Base-by-base conservation (phyloP, 2,329 filamentous ascomycete species). In the Alternaria burnsii region DNA sequence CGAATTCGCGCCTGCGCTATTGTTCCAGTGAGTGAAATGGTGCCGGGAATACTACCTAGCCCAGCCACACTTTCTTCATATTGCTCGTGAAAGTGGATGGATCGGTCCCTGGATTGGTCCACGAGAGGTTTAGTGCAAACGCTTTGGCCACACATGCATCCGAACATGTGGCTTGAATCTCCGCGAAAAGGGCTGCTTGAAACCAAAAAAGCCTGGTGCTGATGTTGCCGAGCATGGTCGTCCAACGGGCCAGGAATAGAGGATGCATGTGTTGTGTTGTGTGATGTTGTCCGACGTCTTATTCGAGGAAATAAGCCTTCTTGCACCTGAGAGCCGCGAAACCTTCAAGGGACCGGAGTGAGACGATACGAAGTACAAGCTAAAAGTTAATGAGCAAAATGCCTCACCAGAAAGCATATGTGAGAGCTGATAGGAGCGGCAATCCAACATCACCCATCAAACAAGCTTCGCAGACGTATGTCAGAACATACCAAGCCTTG, bases 381-480 rank as follows among this genome's bases (percentile, higher is more conserved):
- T 50, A 4, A 16, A 28, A n/a, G 20, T 38, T 24, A 42, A 18
- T 28, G 34, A 30, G 34, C 28, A 28, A 44, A 47, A 32, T 7
- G 9, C 14, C 24, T n/a, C 32, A 12, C 9, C 7, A 18, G 16
- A n/a, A 52, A 34, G n/a, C 18, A 8, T 22, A 11, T 22, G n/a
- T 32, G n/a, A 42, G 18, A 34, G 18, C 34, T 26, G 42, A 51
- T 18, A 32, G 28, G 30, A 36, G 40, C 30, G 18, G 20, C 41
- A 8, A 26, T 22, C 16, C 26, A 20, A 7, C 26, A 32, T 18
- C 36, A 43, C 32, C 56, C 34, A 30, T 50, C 22, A 36, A 55
- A 32, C 52, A 55, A 59, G 56, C 56, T 55, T 59, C 42, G 38
- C 30, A 41, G 55, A 48, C 40, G 40, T 41, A 38, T 42, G 47